These are phyloP conservation scores for Rauvolfia tetraphylla DNA, from an alignment of 257 asterid genomes.

Conservation along the genomic window DNA sequence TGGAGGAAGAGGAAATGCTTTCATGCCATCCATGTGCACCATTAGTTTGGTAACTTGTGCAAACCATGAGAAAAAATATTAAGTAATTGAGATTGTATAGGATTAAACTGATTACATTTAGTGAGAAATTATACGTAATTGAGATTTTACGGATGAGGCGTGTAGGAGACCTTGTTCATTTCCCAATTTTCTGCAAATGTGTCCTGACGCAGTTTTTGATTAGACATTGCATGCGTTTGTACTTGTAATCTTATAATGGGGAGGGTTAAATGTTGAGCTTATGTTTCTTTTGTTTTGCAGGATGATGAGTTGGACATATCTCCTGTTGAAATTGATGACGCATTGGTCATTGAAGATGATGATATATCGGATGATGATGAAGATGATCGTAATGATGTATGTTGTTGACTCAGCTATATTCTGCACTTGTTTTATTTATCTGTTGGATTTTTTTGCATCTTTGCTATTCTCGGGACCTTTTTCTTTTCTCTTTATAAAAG, in stretches of 20 bases:
- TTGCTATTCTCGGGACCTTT: not conserved
- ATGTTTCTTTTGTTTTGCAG: slow-evolving; percentile 38
- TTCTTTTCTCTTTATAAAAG: not conserved
- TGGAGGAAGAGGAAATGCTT: not conserved
- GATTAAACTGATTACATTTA: not conserved
- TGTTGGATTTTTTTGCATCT: not conserved
- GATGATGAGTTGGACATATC: slow-evolving; percentile 87
- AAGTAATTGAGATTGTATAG: not conserved
- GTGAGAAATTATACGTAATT: not conserved
- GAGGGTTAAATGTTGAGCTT: not conserved
- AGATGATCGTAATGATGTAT: slow-evolving; percentile 78
- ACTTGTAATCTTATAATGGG: not conserved
- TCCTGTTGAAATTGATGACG: slow-evolving; percentile 79
- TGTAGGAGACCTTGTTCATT: not conserved
- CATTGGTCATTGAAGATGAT: slow-evolving; percentile 93
- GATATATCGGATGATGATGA: slow-evolving; percentile 91
- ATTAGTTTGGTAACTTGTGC: not conserved
- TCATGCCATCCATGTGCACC: not conserved
- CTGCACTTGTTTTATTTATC: not conserved
- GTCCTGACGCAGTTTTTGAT: not conserved
- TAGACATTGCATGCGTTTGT: not conserved
- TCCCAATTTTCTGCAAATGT: not conserved
- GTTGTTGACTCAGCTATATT: slow-evolving; percentile 12
- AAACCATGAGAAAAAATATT: not conserved
- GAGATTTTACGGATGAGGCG: not conserved